These are phyloP conservation scores for Ilyonectria destructans DNA, from an alignment of 2,329 filamentous ascomycete species.

Conservation along the genomic window DNA sequence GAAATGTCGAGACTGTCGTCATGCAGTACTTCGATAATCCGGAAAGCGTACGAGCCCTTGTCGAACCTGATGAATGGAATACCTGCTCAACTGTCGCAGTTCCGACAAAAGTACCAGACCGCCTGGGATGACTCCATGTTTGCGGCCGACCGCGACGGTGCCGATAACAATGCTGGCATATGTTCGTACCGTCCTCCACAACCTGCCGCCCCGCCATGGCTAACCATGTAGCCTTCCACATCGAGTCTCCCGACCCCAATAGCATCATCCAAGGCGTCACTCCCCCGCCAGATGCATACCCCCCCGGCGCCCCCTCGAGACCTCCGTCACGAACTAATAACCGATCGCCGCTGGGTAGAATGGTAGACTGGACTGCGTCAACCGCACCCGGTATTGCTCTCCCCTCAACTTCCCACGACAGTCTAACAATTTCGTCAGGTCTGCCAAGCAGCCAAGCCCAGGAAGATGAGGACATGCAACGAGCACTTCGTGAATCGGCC, in stretches of 20 bases:
- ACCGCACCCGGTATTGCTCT: slow-evolving; percentile 60
- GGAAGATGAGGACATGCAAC: slow-evolving; percentile 71
- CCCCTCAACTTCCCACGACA: slow-evolving; percentile 31
- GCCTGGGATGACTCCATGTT: slow-evolving; percentile 72
- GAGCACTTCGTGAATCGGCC: slow-evolving; percentile 71
- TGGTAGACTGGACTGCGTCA: slow-evolving; percentile 64
- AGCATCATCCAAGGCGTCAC: slow-evolving; percentile 62
- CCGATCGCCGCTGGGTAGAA: slow-evolving; percentile 70
- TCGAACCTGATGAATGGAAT: slow-evolving; percentile 18
- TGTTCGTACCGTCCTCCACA: slow-evolving; percentile 54
- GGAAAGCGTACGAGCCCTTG: slow-evolving; percentile 49
- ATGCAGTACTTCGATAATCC: slow-evolving; percentile 69
- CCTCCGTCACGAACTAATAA: slow-evolving; percentile 75
- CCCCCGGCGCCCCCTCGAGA: slow-evolving; percentile 68
- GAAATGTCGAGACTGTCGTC: slow-evolving; percentile 65
- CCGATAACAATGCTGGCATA: slow-evolving; percentile 59
- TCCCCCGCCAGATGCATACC: slow-evolving; percentile 59
- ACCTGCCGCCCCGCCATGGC: slow-evolving; percentile 32
- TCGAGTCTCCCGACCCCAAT: slow-evolving; percentile 67
- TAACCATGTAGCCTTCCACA: slow-evolving; percentile 66
- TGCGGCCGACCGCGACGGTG: slow-evolving; percentile 68
- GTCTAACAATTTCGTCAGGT: slow-evolving; percentile 53
- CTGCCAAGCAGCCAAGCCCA: slow-evolving; percentile 57
- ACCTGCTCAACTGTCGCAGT: slow-evolving; percentile 54
- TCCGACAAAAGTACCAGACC: slow-evolving; percentile 63